Percentiles rank a stretch among this genome's conserved stretches.
phyloP scores from a whole-genome alignment of 192 early-diverging fungal species.

The Coemansia sp. region DNA sequence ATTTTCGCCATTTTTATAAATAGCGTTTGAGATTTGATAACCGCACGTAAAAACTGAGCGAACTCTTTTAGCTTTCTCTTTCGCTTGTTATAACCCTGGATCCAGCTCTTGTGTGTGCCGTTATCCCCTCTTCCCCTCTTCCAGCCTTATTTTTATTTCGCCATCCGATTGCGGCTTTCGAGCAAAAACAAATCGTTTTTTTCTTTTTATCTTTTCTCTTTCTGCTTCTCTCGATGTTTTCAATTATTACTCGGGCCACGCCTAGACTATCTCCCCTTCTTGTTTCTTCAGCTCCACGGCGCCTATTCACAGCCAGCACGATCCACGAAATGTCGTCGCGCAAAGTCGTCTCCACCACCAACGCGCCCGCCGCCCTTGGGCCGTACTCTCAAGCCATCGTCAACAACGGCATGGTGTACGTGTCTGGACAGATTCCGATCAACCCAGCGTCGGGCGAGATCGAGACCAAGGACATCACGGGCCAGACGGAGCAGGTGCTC shows the following conservation, averaged over 20 bases:
- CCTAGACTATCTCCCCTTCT: background rate
- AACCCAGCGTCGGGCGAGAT: conserved; percentile 76
- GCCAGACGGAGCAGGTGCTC: conserved; percentile 74
- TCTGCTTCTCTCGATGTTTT: background rate
- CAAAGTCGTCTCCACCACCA: conserved; percentile 57
- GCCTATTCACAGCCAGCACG: background rate
- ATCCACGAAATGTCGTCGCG: conserved; percentile 23
- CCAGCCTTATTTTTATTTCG: background rate
- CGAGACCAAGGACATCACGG: conserved; percentile 66
- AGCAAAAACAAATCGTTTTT: background rate
- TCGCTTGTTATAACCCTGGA: background rate
- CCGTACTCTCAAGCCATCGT: conserved; percentile 82
- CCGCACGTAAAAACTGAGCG: too few relatives aligned
- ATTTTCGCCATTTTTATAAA: too few relatives aligned
- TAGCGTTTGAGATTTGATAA: too few relatives aligned
- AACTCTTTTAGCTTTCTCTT: background rate
- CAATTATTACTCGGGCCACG: background rate
- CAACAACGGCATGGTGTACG: conserved; percentile 80
- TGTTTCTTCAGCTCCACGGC: background rate
- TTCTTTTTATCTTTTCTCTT: background rate
- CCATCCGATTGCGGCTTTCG: background rate
- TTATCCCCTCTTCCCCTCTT: background rate
- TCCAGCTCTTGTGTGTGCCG: background rate
- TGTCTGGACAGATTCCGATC: conserved; percentile 74
- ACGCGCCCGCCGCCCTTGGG: conserved; percentile 72